phyloP scores from a whole-genome alignment of 2,329 filamentous ascomycete genomes.

The Ophiostoma novo-ulmi region DNA sequence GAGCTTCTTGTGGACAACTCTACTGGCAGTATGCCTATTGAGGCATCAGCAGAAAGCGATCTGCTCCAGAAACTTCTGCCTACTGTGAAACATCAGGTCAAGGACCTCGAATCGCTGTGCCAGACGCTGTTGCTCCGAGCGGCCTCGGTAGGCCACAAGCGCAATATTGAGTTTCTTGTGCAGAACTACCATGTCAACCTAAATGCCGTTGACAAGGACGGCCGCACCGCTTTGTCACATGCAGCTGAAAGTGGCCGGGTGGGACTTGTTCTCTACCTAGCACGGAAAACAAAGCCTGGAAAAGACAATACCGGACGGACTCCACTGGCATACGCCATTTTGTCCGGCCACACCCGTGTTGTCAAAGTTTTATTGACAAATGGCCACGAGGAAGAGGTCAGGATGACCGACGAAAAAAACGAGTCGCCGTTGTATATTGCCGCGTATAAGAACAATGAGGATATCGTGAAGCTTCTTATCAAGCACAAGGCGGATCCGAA shows the following conservation, averaged over 20 bases:
- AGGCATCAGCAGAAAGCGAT: neutral
- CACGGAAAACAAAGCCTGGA: neutral
- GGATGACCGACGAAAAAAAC: neutral
- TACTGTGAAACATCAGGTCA: neutral
- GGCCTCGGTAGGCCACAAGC: neutral
- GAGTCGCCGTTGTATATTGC: neutral
- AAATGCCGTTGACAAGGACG: neutral
- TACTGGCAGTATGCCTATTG: neutral
- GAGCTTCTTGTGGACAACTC: neutral
- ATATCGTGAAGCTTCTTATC: neutral
- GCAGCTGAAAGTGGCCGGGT: neutral
- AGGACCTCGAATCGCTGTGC: neutral
- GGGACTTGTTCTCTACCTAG: neutral
- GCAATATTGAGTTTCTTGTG: neutral
- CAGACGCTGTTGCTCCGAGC: neutral
- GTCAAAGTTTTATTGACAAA: neutral
- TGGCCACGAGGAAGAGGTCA: neutral
- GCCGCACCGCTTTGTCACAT: neutral
- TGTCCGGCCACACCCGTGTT: neutral
- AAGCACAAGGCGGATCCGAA: constrained; percentile 7
- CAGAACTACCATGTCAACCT: neutral
- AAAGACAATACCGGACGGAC: neutral
- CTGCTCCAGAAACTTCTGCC: neutral
- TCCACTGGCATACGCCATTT: neutral
- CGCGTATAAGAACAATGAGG: neutral